These are phyloP conservation scores for Entonaema liquescens DNA, from an alignment of 495 filamentous ascomycete species.

Conservation along the genomic window DNA sequence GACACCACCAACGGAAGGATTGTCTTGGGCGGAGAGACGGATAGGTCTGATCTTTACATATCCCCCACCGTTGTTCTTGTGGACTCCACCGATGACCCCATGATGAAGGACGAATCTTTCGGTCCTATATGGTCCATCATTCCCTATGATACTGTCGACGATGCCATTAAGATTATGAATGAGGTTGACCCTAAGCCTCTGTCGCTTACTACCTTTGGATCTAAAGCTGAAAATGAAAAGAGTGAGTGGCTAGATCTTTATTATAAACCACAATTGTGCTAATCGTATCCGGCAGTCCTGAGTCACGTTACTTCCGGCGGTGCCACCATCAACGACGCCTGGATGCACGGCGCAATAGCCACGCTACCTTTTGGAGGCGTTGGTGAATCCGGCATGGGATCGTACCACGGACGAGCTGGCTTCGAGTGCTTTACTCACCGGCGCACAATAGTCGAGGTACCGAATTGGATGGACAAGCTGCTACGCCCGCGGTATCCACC, in stretches of 20 bases:
- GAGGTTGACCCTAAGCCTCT: slow-evolving; percentile 81
- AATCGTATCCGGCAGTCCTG: slow-evolving; percentile 57
- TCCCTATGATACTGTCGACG: slow-evolving; percentile 76
- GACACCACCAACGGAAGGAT: slow-evolving; percentile 85
- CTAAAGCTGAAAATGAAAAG: slow-evolving; percentile 74
- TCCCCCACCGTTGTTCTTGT: slow-evolving; percentile 86
- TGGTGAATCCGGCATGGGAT: slow-evolving; percentile 82
- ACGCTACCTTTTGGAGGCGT: slow-evolving; percentile 91
- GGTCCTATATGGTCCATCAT: slow-evolving; percentile 86
- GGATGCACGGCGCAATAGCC: slow-evolving; percentile 78
- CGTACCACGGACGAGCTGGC: slow-evolving; percentile 82
- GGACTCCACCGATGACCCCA: slow-evolving; percentile 74
- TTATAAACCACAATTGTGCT: not conserved
- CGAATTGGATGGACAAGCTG: slow-evolving; percentile 80
- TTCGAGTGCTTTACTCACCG: slow-evolving; percentile 89
- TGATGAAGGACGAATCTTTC: slow-evolving; percentile 85
- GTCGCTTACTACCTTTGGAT: slow-evolving; percentile 84
- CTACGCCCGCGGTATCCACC: slow-evolving; percentile 84
- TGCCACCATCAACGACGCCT: slow-evolving; percentile 81
- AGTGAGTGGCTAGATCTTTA: slow-evolving; percentile 50
- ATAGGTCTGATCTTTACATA: slow-evolving; percentile 80
- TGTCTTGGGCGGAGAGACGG: slow-evolving; percentile 81
- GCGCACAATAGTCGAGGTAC: slow-evolving; percentile 77
- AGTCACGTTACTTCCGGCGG: slow-evolving; percentile 76
- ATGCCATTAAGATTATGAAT: slow-evolving; percentile 81